A percentile compares a stretch with the other conserved stretches of the same genome.
Conservation (phyloP, 164 flowering plant species). For the Magnolia changhungtana region DNA sequence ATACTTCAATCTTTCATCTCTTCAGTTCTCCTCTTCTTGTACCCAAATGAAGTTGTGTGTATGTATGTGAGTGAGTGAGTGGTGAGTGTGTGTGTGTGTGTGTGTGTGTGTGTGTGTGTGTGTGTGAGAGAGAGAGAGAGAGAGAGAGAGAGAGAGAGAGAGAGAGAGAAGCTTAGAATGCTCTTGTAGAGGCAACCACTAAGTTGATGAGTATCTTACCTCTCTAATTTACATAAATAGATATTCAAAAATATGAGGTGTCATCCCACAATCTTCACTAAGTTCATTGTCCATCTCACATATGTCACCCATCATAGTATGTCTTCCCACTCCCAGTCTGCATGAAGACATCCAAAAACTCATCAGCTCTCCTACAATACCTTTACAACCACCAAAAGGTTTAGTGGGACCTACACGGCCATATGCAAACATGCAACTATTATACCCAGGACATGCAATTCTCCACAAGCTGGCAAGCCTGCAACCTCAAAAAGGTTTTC, state of each 20-base stretch:
- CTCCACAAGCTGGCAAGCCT: no score
- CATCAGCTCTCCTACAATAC: constrained; percentile 2
- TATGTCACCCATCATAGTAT: constrained; percentile 92
- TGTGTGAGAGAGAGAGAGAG: no score
- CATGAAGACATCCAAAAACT: constrained; percentile 19
- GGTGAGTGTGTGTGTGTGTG: neutral
- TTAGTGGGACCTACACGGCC: constrained; percentile 62
- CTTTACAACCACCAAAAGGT: constrained; percentile 1
- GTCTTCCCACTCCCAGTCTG: constrained; percentile 99
- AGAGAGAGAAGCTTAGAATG: neutral
- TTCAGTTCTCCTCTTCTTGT: constrained; percentile 73
- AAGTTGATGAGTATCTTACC: constrained; percentile 27
- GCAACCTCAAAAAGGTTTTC: no score
- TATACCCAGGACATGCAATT: constrained; percentile 8
- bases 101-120: no score
- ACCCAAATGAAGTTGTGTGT: constrained; percentile 12
- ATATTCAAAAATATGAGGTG: constrained; percentile 81
- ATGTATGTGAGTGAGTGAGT: neutral
- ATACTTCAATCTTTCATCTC: constrained; percentile 63
- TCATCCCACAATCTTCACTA: constrained; percentile 67
- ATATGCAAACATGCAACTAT: constrained; percentile 94
- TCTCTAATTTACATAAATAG: constrained; percentile 57
- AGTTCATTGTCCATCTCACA: constrained; percentile 44
- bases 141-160: no score
- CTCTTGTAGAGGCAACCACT: neutral